Evolutionary conservation across 495 filamentous ascomycete genomes (phyloP).

Genomic region (Eremomyces bilateralis): DNA sequence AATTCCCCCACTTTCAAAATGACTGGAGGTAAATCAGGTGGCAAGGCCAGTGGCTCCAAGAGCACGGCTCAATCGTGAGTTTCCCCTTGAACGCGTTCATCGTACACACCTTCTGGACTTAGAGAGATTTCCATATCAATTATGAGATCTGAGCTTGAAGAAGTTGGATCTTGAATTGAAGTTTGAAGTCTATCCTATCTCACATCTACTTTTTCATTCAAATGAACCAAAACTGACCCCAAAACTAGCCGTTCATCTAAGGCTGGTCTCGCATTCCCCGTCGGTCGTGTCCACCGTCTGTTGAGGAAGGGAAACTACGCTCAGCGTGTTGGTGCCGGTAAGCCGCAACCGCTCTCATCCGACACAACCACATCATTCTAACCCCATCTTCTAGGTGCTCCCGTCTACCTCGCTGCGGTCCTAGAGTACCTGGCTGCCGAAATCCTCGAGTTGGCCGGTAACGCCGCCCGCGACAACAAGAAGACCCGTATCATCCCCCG

Average conservation of each 20-base stretch:
- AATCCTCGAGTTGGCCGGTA: constrained; percentile 96
- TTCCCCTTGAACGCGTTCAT: constrained; percentile 3
- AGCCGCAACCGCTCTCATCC: constrained; percentile 12
- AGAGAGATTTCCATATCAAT: too few relatives aligned
- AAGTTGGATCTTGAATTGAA: too few relatives aligned
- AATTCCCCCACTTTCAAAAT: constrained; percentile 42
- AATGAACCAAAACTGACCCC: constrained; percentile 5
- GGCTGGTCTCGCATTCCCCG: constrained; percentile 97
- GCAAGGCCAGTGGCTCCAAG: constrained; percentile 95
- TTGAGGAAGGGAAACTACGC: constrained; percentile 99
- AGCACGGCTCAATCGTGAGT: constrained; percentile 81
- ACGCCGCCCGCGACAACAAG: constrained; percentile 99
- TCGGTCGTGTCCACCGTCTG: constrained; percentile 98
- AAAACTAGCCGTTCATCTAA: constrained; percentile 97
- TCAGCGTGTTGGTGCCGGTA: constrained; percentile 95
- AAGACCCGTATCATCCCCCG: constrained; percentile 99
- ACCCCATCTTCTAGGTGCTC: constrained; percentile 42
- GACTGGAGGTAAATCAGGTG: constrained; percentile 97
- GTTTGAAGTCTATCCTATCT: constrained; percentile 15
- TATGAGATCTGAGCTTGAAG: too few relatives aligned
- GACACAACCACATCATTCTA: constrained; percentile 2
- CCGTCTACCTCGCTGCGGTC: constrained; percentile 93
- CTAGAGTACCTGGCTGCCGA: constrained; percentile 97
- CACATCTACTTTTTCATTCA: constrained; percentile 2
- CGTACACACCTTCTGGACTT: not conserved